Evolutionary conservation across 768 basidiomycete species (phyloP).

Genomic region (Mrakia blollopis): DNA sequence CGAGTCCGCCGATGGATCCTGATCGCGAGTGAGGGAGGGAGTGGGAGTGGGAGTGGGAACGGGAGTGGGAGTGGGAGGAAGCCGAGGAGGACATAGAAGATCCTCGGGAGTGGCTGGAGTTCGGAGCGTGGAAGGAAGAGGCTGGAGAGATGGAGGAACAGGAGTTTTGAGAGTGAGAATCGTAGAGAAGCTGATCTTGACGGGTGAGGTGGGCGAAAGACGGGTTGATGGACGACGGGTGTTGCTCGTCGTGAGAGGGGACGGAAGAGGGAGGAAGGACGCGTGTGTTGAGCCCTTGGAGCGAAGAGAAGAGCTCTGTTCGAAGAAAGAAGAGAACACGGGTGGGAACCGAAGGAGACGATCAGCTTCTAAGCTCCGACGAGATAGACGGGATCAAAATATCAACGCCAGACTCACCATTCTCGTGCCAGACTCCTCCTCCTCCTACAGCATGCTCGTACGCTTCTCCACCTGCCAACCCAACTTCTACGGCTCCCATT

Average conservation of each 20-base stretch:
- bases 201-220: background rate
- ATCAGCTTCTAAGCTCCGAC: background rate
- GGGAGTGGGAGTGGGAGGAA: background rate
- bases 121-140: background rate
- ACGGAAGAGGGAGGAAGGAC: background rate
- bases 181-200: constrained; percentile 8
- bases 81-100: background rate
- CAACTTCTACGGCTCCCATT: background rate
- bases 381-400: too few species aligned
- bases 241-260: background rate
- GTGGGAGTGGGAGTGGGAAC: background rate
- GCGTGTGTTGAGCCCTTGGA: background rate
- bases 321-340: background rate
- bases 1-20: background rate
- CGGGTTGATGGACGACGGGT: background rate
- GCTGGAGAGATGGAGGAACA: background rate
- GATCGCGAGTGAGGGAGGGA: background rate
- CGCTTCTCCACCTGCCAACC: background rate
- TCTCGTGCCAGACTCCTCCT: background rate
- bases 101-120: background rate
- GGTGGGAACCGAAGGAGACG: background rate
- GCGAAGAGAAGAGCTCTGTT: background rate
- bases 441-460: background rate
- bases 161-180: background rate
- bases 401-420: too few species aligned